Percentiles rank a stretch among this genome's conserved stretches.
Conservation (phyloP, 257 asterid species). For the Catharanthus roseus region DNA sequence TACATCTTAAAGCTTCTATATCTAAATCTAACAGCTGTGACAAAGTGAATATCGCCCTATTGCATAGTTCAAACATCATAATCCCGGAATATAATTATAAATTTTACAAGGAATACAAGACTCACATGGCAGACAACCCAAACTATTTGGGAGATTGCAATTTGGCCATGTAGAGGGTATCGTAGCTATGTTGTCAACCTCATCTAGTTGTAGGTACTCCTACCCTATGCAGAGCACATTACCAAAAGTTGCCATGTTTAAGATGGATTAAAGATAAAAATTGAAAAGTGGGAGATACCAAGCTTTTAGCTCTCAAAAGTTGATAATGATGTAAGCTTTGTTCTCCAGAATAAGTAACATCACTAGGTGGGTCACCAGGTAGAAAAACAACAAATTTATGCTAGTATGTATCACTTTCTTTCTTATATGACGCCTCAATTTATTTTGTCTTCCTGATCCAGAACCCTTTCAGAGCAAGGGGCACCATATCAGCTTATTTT, state of each 20-base stretch:
- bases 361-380: conserved; percentile 57
- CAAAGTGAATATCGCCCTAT: not conserved
- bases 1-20: not conserved
- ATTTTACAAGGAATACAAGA: conserved; percentile 10
- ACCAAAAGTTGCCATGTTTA: conserved; percentile 31
- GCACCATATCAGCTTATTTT: conserved; percentile 21
- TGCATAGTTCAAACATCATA: not conserved
- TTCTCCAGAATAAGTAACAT: conserved; percentile 42
- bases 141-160: conserved; percentile 21
- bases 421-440: conserved; percentile 38
- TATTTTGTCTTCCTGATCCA: conserved; percentile 36
- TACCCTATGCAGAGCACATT: conserved; percentile 22
- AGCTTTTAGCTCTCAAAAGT: conserved; percentile 28
- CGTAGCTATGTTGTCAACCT: conserved; percentile 33
- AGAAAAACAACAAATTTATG: conserved; percentile 31
- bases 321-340: conserved; percentile 50
- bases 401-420: conserved; percentile 40
- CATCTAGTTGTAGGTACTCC: conserved; percentile 26
- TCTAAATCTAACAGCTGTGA: not conserved
- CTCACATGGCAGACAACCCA: conserved; percentile 32
- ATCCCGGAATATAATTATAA: not conserved
- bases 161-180: conserved; percentile 28
- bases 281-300: conserved; percentile 55
- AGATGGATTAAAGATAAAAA: conserved; percentile 28
- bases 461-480: conserved; percentile 34